Conservation (phyloP, 345 rosid species). For the Salix arbutifolia region DNA sequence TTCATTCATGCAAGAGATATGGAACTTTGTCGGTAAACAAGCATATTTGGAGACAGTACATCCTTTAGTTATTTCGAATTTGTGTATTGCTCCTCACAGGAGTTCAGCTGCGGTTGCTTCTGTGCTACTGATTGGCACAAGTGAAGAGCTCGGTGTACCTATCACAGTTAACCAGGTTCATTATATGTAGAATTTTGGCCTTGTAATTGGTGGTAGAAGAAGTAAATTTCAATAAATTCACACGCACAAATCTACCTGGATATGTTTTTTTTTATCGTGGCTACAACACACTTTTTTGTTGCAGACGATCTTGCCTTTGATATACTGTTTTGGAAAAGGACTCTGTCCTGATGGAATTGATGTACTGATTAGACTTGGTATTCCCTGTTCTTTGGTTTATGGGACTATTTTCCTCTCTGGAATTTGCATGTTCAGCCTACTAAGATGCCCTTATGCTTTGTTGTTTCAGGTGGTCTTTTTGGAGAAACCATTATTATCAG, state of each 20-base stretch:
- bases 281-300: constrained; percentile 17
- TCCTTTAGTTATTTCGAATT: constrained; percentile 74
- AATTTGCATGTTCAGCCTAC: constrained; percentile 19
- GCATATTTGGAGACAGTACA: constrained; percentile 71
- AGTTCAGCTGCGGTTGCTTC: constrained; percentile 86
- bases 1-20: constrained; percentile 76
- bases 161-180: constrained; percentile 83
- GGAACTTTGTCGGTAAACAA: constrained; percentile 76
- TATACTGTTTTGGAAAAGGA: constrained; percentile 91
- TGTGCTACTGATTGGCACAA: constrained; percentile 78
- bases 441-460: constrained; percentile 20
- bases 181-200: constrained; percentile 14
- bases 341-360: constrained; percentile 85
- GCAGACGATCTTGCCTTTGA: constrained; percentile 88
- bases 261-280: constrained; percentile 7
- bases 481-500: constrained; percentile 65
- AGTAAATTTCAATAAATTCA: not conserved
- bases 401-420: constrained; percentile 21
- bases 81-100: constrained; percentile 66
- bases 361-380: constrained; percentile 91
- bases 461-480: constrained; percentile 71
- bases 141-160: constrained; percentile 93
- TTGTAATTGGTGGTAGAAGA: constrained; percentile 10
- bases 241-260: not conserved
- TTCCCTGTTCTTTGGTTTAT: constrained; percentile 34